A percentile compares a stretch with the other conserved stretches of the same genome.
Conservation (phyloP, 306 rosid species). For the Vigna angularis region DNA sequence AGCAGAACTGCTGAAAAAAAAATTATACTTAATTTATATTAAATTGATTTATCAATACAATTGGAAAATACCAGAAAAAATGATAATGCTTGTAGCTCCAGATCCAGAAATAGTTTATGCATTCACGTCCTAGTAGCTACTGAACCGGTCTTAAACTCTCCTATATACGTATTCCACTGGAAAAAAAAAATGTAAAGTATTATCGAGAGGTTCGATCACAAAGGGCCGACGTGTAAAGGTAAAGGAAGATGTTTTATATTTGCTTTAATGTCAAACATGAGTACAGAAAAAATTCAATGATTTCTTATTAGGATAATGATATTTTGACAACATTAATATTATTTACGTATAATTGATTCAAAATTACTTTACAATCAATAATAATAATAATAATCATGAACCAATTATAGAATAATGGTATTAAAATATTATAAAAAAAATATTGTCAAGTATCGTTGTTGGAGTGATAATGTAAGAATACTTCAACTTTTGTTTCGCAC, state of each 20-base stretch:
- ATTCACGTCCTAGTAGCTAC: background rate
- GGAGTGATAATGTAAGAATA: too few species aligned
- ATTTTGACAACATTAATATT: too few species aligned
- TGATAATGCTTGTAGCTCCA: background rate
- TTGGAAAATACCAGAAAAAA: background rate
- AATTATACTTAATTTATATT: background rate
- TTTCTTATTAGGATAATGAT: too few species aligned
- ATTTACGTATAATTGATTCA: too few species aligned
- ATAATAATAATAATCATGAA: too few species aligned
- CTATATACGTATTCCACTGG: background rate
- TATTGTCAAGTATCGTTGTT: too few species aligned
- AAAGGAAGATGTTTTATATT: background rate
- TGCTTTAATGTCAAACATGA: background rate
- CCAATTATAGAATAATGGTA: too few species aligned
- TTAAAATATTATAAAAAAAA: too few species aligned
- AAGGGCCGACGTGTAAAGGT: background rate
- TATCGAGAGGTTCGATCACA: background rate
- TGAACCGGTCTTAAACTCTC: background rate
- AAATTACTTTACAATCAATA: too few species aligned
- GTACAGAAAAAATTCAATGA: background rate
- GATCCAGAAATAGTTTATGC: background rate
- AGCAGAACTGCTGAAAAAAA: background rate
- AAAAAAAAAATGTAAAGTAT: too few species aligned
- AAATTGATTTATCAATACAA: background rate
- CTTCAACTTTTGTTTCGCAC: too few species aligned